These are phyloP conservation scores for Flaveria ramosissima DNA, from an alignment of 129 eudicot species.

Conservation along the genomic window DNA sequence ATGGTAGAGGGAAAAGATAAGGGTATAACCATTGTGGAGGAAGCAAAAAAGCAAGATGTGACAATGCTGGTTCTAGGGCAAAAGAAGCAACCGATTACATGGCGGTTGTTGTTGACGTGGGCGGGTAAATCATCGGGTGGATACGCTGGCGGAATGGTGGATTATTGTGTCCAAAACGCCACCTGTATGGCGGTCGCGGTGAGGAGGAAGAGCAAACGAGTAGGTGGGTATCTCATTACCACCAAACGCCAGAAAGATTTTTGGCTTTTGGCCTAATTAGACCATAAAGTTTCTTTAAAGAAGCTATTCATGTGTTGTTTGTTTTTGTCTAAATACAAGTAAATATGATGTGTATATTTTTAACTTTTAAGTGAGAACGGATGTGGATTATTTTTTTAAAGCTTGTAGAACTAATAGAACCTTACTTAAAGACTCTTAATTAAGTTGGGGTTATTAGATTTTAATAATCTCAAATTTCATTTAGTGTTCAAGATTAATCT, in stretches of 20 bases:
- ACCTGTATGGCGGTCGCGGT: slow-evolving; percentile 90
- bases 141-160: slow-evolving; percentile 63
- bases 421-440: no score
- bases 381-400: neutral
- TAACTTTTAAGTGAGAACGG: neutral
- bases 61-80: slow-evolving; percentile 77
- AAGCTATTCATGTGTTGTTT: neutral
- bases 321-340: neutral
- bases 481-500: no score
- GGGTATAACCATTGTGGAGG: slow-evolving; percentile 70
- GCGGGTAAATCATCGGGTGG: slow-evolving; percentile 39
- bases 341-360: slow-evolving; percentile 17
- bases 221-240: slow-evolving; percentile 86
- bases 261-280: slow-evolving; percentile 84
- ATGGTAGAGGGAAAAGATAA: slow-evolving; percentile 77
- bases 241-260: slow-evolving; percentile 92
- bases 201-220: slow-evolving; percentile 71
- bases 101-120: slow-evolving; percentile 61
- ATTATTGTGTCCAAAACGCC: slow-evolving; percentile 83
- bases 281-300: neutral
- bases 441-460: no score
- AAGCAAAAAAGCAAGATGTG: slow-evolving; percentile 62
- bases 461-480: no score
- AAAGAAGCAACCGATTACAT: slow-evolving; percentile 63
- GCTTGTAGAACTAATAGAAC: neutral